Base-by-base conservation (phyloP, 139 green algal genomes). In the Volvox africanus region DNA sequence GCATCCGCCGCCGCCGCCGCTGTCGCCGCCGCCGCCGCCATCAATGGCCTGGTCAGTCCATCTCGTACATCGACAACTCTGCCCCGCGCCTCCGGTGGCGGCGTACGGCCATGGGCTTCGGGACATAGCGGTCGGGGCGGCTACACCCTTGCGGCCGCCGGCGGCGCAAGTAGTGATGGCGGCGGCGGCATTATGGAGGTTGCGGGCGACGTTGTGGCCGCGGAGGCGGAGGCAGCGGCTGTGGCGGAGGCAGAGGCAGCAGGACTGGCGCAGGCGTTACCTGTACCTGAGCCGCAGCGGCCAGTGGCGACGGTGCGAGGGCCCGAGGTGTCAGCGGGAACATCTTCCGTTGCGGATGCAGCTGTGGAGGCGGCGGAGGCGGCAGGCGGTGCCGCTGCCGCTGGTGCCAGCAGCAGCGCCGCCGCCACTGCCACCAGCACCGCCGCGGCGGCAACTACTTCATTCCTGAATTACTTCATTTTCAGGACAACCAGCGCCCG, bases 381-480 rank as follows among this genome's bases (percentile, higher is more conserved):
- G 13, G 77, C 77, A 83, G 77, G 35, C 35, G 35, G 77, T 12
- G 77, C n/a, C 17, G 33, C 77, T 21, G 75, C 14, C 9, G 30
- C 30, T 32, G 26, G 75, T 26, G 44, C 24, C 79, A 21, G 62
- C 62, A 69, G 19, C 75, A 81, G 75, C 44, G 79, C 24, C 44
- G 5, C 79, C 79, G 62, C 77, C 33, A 65, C 77, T 36, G 77
- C 77, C 12, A 12, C 77, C 77, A 35, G 33, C 77, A 21, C 33
- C 75, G 75, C 30, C 75, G 77, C 77, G 35, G 44, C 32, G 3
- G 21, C 79, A 5, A 12, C 79, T 2, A 1, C 85, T 19, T 73
- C 85, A 11, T 89, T 75, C 30, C 71, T 89, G 37, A 83, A 82
- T 30, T 69, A 89, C 3, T 89, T 82, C 44, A 75, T 89, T 12